Evolutionary conservation across 1,284 basidiomycete species (phyloP).

Genomic region (Dichomitus squalens): DNA sequence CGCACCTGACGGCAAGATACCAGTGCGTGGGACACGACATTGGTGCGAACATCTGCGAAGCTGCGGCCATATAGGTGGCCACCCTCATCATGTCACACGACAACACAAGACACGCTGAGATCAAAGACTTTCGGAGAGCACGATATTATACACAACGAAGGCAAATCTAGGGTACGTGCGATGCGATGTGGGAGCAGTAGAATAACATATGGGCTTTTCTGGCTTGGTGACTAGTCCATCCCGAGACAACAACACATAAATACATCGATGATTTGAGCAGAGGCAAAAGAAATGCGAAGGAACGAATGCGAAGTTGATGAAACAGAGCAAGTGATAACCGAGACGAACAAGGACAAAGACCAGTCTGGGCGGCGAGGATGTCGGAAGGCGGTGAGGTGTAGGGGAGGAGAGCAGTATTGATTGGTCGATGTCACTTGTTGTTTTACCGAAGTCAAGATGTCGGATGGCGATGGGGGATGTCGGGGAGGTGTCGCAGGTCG

Average conservation of each 20-base stretch:
- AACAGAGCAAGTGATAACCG: constrained; percentile 18
- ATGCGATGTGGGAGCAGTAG: not conserved
- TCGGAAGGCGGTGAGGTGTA: constrained; percentile 7
- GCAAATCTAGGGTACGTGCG: constrained; percentile 3
- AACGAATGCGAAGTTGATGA: constrained; percentile 27
- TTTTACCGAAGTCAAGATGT: constrained; percentile 11
- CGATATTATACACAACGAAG: constrained; percentile 2
- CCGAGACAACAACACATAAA: constrained; percentile 22
- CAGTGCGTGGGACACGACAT: no score
- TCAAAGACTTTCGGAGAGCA: not conserved
- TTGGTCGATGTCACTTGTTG: constrained; percentile 17
- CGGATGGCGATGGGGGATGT: constrained; percentile 3
- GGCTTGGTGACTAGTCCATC: constrained; percentile 10
- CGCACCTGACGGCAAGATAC: no score
- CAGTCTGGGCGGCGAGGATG: constrained; percentile 15
- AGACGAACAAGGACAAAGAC: constrained; percentile 15
- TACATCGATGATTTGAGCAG: constrained; percentile 18
- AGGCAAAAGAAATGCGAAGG: not conserved
- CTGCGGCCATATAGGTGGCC: no score
- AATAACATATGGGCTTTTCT: constrained; percentile 12
- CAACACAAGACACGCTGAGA: not conserved
- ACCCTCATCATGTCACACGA: no score
- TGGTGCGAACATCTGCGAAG: no score
- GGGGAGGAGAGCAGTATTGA: not conserved
- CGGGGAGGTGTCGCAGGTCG: constrained; percentile 7